Evolutionary conservation across 2,329 filamentous ascomycete genomes (phyloP), one percentile per base, ranked within the genome.

Genomic region (Fusarium kyushuense): DNA sequence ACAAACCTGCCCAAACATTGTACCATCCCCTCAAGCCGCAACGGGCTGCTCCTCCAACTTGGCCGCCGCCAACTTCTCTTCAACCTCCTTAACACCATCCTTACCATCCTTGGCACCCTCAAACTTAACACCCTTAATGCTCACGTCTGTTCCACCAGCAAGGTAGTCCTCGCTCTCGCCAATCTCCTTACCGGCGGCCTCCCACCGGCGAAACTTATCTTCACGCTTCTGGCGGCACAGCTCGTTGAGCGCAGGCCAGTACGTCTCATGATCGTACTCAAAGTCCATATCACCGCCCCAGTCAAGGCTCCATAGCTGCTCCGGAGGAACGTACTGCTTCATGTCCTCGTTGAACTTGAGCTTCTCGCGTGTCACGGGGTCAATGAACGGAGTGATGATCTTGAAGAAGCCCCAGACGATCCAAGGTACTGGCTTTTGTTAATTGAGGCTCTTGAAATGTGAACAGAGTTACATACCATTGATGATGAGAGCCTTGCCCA

Each of bases 341-440:
- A 97, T 90, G 76, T 96, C 92, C 79, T 97, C 94, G 83, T 98
- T 97, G 86, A 97, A 97, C 83, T 96, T 96, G 82, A 99, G 90
- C 84, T 99, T 99, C 76, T 96, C 90, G 60, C 92, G 89, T 12
- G 96, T 99, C 74, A 94, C 83, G 10, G 96, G 96, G 79, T 99
- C 96, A 81, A 99, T 97, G 81, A 99, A 97, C 38, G 95, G 94
- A 6, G 89, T 94, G 80, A 99, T 94, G 74, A 97, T 83, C 81
- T 97, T 97, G 86, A 98, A 97, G 86, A 99, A 99, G 51, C 92
- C 92, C 79, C 88, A 90, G 64, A 98, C 92, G 67, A 97, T 87
- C 89, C 93, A 97, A 1, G 95, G 95, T 48, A 97, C 92, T 95
- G 67, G 48, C 4, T 19, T 23, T 1, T 33, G 47, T 63, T 23